Evolutionary conservation across 805 yeast genomes (phyloP).

Genomic region (Barnettozyma siamensis): DNA sequence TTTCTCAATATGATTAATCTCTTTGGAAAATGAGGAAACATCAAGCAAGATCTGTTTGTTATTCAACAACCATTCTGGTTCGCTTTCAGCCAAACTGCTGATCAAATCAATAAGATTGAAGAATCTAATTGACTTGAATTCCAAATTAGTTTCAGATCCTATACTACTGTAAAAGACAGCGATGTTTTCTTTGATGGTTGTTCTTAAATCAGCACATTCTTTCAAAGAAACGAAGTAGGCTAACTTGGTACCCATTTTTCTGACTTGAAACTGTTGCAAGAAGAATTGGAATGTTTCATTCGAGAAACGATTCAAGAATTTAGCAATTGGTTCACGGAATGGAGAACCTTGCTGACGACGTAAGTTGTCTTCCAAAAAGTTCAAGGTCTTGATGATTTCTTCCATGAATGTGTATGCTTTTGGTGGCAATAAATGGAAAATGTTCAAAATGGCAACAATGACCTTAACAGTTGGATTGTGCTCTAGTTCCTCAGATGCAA

Average conservation of each 20-base stretch:
- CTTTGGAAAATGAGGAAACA: conserved; percentile 38
- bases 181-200: conserved; percentile 48
- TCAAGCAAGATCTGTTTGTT: conserved; percentile 42
- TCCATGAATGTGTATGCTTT: conserved; percentile 90
- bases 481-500: conserved; percentile 74
- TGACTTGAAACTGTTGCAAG: conserved; percentile 54
- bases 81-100: conserved; percentile 43
- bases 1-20: conserved; percentile 36
- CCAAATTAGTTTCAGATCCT: conserved; percentile 43
- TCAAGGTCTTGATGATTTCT: conserved; percentile 70
- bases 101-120: conserved; percentile 70
- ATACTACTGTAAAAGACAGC: conserved; percentile 41
- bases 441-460: conserved; percentile 82
- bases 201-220: conserved; percentile 52
- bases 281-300: conserved; percentile 68
- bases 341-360: conserved; percentile 86
- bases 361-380: conserved; percentile 72
- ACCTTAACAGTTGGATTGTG: conserved; percentile 80
- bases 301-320: conserved; percentile 78
- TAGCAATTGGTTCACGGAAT: conserved; percentile 84
- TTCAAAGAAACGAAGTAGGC: conserved; percentile 57
- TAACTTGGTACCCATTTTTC: conserved; percentile 59
- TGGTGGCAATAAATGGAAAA: conserved; percentile 87
- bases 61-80: conserved; percentile 51
- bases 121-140: conserved; percentile 54